Conservation (phyloP, 495 filamentous ascomycete species). For the Xylaria sp. region DNA sequence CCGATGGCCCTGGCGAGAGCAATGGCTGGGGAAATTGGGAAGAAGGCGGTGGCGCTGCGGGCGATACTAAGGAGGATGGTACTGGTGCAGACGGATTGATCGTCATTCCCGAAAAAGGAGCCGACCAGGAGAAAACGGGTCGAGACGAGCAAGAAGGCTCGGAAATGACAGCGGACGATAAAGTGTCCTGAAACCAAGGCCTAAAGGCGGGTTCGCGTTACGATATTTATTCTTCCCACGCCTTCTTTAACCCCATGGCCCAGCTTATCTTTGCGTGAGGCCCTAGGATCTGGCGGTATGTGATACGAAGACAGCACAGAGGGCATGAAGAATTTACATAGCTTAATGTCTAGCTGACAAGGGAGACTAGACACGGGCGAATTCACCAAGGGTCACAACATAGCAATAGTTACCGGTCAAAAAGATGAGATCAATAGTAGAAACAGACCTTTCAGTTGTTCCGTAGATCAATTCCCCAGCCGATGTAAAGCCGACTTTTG, state of each 20-base stretch:
- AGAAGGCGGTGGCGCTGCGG: neutral
- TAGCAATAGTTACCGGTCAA: neutral
- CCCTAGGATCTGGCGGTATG: too few relatives aligned
- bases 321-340: neutral
- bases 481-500: neutral
- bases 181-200: neutral
- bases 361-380: neutral
- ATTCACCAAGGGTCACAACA: neutral
- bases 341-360: neutral
- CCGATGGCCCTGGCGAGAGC: slow-evolving; percentile 13
- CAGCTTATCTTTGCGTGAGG: neutral
- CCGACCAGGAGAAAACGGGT: neutral
- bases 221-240: neutral
- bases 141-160: neutral
- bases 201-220: neutral
- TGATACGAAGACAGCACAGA: neutral
- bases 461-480: neutral
- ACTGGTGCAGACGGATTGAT: neutral
- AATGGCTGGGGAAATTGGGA: neutral
- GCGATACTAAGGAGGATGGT: neutral
- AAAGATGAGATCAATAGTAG: neutral
- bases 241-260: neutral
- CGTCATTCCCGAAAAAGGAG: neutral
- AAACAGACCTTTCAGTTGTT: neutral
- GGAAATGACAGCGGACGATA: neutral